Evolutionary conservation across 805 yeast species (phyloP).

Genomic region (Wickerhamomyces queroliae): DNA sequence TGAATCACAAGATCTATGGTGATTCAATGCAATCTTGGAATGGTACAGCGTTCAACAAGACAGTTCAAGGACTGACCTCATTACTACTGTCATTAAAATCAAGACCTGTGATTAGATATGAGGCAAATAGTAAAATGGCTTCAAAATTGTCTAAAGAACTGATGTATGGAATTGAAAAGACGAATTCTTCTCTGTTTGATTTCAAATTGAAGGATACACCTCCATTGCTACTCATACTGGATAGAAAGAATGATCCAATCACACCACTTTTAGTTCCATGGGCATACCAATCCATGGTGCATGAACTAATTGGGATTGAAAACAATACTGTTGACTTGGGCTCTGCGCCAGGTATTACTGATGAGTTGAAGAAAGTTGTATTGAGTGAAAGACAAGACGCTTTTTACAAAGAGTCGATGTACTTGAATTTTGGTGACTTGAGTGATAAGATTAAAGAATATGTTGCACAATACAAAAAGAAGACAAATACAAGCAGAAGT

Average conservation of each 20-base stretch:
- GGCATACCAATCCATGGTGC: constrained; percentile 98
- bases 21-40: constrained; percentile 40
- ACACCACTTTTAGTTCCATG: constrained; percentile 93
- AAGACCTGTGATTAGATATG: constrained; percentile 77
- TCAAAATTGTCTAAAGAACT: constrained; percentile 66
- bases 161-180: constrained; percentile 47
- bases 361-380: constrained; percentile 60
- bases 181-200: constrained; percentile 60
- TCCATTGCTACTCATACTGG: constrained; percentile 71
- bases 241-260: constrained; percentile 84
- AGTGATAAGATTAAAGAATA: constrained; percentile 83
- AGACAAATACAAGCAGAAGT: constrained; percentile 69
- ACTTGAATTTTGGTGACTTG: constrained; percentile 88
- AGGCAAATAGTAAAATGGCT: constrained; percentile 59
- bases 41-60: constrained; percentile 34
- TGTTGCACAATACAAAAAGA: constrained; percentile 74
- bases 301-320: constrained; percentile 78
- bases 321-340: constrained; percentile 76
- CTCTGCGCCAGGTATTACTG: constrained; percentile 44
- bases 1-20: constrained; percentile 26
- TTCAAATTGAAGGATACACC: constrained; percentile 57
- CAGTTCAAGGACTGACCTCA: constrained; percentile 42
- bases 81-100: constrained; percentile 65
- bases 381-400: constrained; percentile 65
- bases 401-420: constrained; percentile 78